Base-by-base conservation (phyloP, 371 early-diverging fungal genomes). In the Rhizopus sp. region DNA sequence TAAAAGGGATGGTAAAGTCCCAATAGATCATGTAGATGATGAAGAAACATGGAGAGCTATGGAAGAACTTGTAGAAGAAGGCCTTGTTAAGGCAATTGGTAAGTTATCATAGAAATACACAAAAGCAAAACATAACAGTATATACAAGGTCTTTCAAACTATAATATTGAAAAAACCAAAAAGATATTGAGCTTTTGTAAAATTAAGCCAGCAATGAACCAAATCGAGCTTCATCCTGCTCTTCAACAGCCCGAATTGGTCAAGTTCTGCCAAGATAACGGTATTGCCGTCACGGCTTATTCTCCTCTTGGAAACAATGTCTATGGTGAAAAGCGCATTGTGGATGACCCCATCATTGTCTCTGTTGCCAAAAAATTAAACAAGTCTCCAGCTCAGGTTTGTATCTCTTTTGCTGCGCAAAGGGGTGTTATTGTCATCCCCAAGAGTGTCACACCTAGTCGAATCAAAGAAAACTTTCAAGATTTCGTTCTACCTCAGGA, bases 331-430 rank as follows among this genome's bases (percentile, higher is more conserved):
- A 74, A 57, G 79, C 91, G 64, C 75, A 93, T 49, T 65, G 90
- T 57, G 63, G 72, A 86, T 57, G 52, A 73, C 40, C 64, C 57
- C 45, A 52, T 53, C 23, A 68, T 92, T 57, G 64, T 63, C 44
- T 53, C 75, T 23, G 68, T 92, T 31, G 90, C 93, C 12, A 68
- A 86, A 57, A 82, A 84, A 33, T 70, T 86, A 39, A 64, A 71
- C 39, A 87, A 85, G 61, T 79, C 91, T 1, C 79, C 89, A 7
- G 90, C 93, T 12, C 93, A 94, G 64, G 83, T 92, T 23, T 73
- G 88, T 29, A 73, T 96, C 47, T 80, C 87, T n/a, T 96, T 93
- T 87, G 83, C 80, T 37, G 71, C 88, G 30, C 82, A 89, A 60
- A 83, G 89, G 44, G 85, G 85, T 32, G 66, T 73, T 10, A 55